Evolutionary conservation across 116 monocot species (phyloP), one percentile per base, ranked within the genome.

Genomic region (Cymodocea nodosa): DNA sequence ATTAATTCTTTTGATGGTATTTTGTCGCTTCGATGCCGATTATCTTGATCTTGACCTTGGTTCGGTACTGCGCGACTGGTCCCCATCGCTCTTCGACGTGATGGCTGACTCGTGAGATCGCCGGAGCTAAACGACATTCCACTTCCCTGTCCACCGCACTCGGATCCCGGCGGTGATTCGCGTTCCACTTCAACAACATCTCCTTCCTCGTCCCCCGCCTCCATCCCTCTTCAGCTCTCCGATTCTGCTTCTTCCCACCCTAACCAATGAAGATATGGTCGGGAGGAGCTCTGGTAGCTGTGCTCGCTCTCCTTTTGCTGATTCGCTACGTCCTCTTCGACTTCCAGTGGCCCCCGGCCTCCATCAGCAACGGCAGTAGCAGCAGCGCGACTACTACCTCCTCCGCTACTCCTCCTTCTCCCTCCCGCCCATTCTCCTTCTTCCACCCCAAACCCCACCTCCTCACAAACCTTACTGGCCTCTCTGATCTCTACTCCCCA

Each of bases 241-340:
- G 37, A 16, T 22, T 51, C 51, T 34, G 23, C 50, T 50, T 25
- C 2, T 35, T 11, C 30, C 35, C 14, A 7, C 24, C 24, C 34
- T 1, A 4, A 67, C 19, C 25, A 16, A 76, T 76, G 76, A 76
- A 76, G 70, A 70, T 50, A 19, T 70, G 76, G 76, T 65, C 50
- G 18, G 76, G 76, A 15, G 76, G 76, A 20, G 51, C 70, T 18
- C 59, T 76, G 4, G 59, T 70, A 15, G 62, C 60, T 2, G 14
- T n/a, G 23, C 65, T 76, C n/a, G 65, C 76, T 16, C 36, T 76
- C 36, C 16, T 70, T 23, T 70, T 76, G 65, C 36, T 76, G 59
- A 23, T 59, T 50, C 25, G 65, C 22, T 65, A 65, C 70, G 50
- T 36, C 36, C 8, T 19, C 64, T 40, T 59, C 11, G 44, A 44